Base-by-base conservation (phyloP, 1,284 basidiomycete species). In the Marasmius oreades region DNA sequence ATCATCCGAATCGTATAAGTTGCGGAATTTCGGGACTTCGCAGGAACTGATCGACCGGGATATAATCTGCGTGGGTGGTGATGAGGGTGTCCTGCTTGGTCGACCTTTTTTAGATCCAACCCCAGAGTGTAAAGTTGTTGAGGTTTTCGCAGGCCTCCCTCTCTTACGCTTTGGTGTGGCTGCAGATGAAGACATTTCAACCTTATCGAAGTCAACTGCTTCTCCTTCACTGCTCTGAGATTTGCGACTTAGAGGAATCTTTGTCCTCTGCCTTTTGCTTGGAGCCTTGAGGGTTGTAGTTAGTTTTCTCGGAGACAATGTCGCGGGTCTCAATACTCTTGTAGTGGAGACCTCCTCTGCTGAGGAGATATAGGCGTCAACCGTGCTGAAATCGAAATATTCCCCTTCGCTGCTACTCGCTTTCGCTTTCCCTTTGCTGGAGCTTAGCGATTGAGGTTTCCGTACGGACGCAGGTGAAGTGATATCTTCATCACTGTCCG, bases 341-440 rank as follows among this genome's bases (percentile, higher is more conserved):
- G 39, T n/a, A n/a, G 39, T 5, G 12, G 39, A 42, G 4, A 23
- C 47, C n/a, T 50, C 47, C 2, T 46, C 45, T 24, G n/a, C 45
- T 24, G 45, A 46, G 5, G 47, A 26, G 3, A 33, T 14, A 18
- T 26, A 50, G 14, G n/a, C 26, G 28, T 59, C 58, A 14, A 56
- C 52, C 23, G 52, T 65, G 36, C 65, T 64, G 34, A 71, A 64
- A 47, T 74, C 68, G 52, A 73, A 72, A 8, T 52, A 59, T 59
- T 74, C 69, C 28, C 66, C 69, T 47, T 61, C 57, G 36, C 61
- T 66, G 24, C 53, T 56, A 11, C 61, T 60, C 20, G 18, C 53
- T 16, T 28, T 23, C 18, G 22, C 33, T 26, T 47, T 50, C 44
- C 46, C 20, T 57, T 50, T 34, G 46, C 54, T 39, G 56, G 12